phyloP scores from a whole-genome alignment of 306 rosid species.

The Myrica gale region DNA sequence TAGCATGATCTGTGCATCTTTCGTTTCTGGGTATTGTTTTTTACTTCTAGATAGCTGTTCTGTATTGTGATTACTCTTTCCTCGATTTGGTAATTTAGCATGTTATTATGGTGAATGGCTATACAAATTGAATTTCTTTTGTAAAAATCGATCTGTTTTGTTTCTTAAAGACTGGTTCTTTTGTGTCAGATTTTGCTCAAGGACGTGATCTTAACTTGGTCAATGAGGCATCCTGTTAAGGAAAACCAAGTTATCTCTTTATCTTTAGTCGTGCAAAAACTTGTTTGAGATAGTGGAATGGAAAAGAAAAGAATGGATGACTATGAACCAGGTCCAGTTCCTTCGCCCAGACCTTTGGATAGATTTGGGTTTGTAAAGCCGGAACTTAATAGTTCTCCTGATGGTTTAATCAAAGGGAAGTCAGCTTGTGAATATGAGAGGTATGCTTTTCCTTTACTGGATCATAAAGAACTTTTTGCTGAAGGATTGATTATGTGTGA shows the following conservation, averaged over 20 bases:
- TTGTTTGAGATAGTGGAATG: slow-evolving; percentile 47
- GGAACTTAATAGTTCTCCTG: slow-evolving; percentile 54
- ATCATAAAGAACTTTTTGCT: not conserved
- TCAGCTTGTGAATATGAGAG: slow-evolving; percentile 59
- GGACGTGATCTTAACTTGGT: slow-evolving; percentile 10
- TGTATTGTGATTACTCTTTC: not conserved
- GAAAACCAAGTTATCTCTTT: slow-evolving; percentile 19
- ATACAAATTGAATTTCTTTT: too few relatives aligned
- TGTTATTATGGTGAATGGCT: not conserved
- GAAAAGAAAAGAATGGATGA: slow-evolving; percentile 75
- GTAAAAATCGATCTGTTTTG: too few relatives aligned
- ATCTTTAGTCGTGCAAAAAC: slow-evolving; percentile 29
- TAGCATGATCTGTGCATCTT: slow-evolving; percentile 19
- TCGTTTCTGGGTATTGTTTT: not conserved
- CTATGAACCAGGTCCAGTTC: slow-evolving; percentile 64
- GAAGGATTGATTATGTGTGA: not conserved
- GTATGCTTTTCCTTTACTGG: slow-evolving; percentile 39
- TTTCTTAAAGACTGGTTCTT: not conserved
- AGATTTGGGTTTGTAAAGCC: slow-evolving; percentile 87
- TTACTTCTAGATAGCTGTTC: slow-evolving; percentile 16
- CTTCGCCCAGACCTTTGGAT: slow-evolving; percentile 65
- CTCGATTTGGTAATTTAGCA: not conserved
- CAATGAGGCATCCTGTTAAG: slow-evolving; percentile 17
- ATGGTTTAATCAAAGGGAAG: slow-evolving; percentile 50
- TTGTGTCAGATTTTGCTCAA: slow-evolving; percentile 16